Evolutionary conservation across 805 yeast species (phyloP).

Genomic region (Suhomyces sp.): DNA sequence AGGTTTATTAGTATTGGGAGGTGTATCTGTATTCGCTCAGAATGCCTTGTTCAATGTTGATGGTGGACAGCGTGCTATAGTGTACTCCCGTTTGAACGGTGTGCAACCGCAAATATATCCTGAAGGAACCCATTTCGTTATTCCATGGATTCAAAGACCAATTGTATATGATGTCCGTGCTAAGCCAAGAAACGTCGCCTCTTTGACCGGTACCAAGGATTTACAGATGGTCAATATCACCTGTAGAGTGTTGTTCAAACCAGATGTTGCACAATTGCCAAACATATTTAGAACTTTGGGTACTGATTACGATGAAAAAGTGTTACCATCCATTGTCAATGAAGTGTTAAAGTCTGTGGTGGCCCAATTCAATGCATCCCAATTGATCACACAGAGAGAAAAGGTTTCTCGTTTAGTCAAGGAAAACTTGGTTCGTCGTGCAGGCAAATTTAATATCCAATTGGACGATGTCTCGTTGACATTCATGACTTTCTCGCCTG

Average conservation of each 20-base stretch:
- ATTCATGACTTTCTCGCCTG: slow-evolving; percentile 96
- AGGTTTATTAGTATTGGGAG: slow-evolving; percentile 41
- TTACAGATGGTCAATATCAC: slow-evolving; percentile 98
- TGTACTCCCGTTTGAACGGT: slow-evolving; percentile 86
- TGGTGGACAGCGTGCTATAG: slow-evolving; percentile 98
- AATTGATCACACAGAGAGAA: slow-evolving; percentile 98
- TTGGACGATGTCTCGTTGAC: slow-evolving; percentile 97
- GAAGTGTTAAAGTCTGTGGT: slow-evolving; percentile 96
- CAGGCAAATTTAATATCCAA: slow-evolving; percentile 79
- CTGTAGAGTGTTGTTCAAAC: slow-evolving; percentile 95
- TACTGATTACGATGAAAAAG: slow-evolving; percentile 93
- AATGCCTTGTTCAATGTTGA: slow-evolving; percentile 66
- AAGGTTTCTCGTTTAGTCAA: slow-evolving; percentile 88
- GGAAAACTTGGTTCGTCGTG: slow-evolving; percentile 88
- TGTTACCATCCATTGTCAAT: slow-evolving; percentile 95
- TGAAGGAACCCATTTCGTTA: slow-evolving; percentile 93
- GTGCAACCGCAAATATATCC: slow-evolving; percentile 76
- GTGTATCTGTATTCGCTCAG: slow-evolving; percentile 39
- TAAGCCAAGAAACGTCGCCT: slow-evolving; percentile 93
- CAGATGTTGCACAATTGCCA: slow-evolving; percentile 76
- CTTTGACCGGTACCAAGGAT: slow-evolving; percentile 97
- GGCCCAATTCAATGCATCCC: slow-evolving; percentile 98
- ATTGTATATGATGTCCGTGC: slow-evolving; percentile 93
- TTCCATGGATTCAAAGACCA: slow-evolving; percentile 96
- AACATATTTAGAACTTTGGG: slow-evolving; percentile 90